These are phyloP conservation scores for Pichia sp. DNA, from an alignment of 1,139 yeast genomes.

Conservation along the genomic window DNA sequence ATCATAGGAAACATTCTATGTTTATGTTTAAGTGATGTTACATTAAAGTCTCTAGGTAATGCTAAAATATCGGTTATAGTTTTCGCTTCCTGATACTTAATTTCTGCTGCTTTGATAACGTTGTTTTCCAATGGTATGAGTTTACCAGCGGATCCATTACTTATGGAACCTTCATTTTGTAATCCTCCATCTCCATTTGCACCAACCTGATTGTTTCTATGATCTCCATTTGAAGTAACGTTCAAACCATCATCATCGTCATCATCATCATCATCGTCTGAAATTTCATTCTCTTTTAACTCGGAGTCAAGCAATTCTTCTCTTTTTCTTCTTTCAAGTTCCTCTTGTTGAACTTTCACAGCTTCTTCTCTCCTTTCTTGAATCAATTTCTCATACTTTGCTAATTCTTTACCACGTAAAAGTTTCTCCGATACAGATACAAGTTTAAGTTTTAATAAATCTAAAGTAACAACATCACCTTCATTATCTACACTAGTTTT, in stretches of 20 bases:
- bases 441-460: slow-evolving; percentile 31
- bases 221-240: not conserved
- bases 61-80: slow-evolving; percentile 26
- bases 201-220: no score
- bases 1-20: slow-evolving; percentile 76
- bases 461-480: slow-evolving; percentile 52
- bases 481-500: slow-evolving; percentile 40
- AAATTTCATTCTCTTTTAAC: slow-evolving; percentile 14
- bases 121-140: not conserved
- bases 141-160: no score
- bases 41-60: slow-evolving; percentile 50
- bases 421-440: slow-evolving; percentile 41
- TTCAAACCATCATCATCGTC: slow-evolving; percentile 20
- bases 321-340: slow-evolving; percentile 20
- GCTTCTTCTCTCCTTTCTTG: slow-evolving; percentile 31
- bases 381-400: slow-evolving; percentile 40
- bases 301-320: slow-evolving; percentile 12
- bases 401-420: slow-evolving; percentile 43
- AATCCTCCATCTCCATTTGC: slow-evolving; percentile 1
- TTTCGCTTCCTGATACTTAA: slow-evolving; percentile 25
- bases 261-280: slow-evolving; percentile 18
- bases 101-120: slow-evolving; percentile 9
- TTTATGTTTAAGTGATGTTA: slow-evolving; percentile 53
- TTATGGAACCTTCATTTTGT: not conserved
- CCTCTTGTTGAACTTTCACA: slow-evolving; percentile 17